These are phyloP conservation scores for Tricharina praecox DNA, from an alignment of 495 filamentous ascomycete species.

Conservation along the genomic window DNA sequence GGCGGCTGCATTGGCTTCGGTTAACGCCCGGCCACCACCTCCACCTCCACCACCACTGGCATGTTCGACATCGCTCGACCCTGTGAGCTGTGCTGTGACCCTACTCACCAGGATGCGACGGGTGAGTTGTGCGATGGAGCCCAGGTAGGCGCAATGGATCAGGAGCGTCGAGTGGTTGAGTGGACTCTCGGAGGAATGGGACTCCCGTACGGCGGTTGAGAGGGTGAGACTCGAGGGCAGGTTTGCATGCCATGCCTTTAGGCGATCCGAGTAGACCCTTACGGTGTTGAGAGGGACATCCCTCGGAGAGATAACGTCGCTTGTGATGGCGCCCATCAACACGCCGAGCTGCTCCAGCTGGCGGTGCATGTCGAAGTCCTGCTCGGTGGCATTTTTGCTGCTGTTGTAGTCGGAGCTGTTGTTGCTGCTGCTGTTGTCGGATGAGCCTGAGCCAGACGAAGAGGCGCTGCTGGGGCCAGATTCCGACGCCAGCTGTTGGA, in stretches of 20 bases:
- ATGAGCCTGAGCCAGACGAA: neutral
- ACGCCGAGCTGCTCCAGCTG: slow-evolving; percentile 18
- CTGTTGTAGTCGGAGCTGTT: neutral
- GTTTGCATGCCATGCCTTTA: slow-evolving; percentile 24
- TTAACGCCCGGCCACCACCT: neutral
- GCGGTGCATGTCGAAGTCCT: slow-evolving; percentile 6
- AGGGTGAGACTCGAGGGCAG: slow-evolving; percentile 17
- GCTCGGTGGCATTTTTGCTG: neutral
- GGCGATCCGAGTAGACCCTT: slow-evolving; percentile 9
- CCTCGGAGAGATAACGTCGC: slow-evolving; percentile 11
- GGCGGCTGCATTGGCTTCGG: slow-evolving; percentile 6
- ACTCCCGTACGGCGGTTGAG: slow-evolving; percentile 7
- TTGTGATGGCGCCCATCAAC: slow-evolving; percentile 21
- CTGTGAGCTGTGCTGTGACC: slow-evolving; percentile 1
- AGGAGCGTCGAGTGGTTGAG: slow-evolving; percentile 22
- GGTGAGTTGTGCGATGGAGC: slow-evolving; percentile 53
- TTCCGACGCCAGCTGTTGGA: neutral
- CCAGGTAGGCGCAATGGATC: slow-evolving; percentile 20
- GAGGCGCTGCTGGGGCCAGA: neutral
- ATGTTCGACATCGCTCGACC: neutral
- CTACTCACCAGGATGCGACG: slow-evolving; percentile 46
- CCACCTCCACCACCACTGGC: neutral
- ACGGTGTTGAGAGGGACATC: slow-evolving; percentile 15
- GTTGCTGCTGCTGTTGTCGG: neutral
- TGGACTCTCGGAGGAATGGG: slow-evolving; percentile 13